Conservation (phyloP, 75 land plant genomes). For the Pinus tabuliformis region DNA sequence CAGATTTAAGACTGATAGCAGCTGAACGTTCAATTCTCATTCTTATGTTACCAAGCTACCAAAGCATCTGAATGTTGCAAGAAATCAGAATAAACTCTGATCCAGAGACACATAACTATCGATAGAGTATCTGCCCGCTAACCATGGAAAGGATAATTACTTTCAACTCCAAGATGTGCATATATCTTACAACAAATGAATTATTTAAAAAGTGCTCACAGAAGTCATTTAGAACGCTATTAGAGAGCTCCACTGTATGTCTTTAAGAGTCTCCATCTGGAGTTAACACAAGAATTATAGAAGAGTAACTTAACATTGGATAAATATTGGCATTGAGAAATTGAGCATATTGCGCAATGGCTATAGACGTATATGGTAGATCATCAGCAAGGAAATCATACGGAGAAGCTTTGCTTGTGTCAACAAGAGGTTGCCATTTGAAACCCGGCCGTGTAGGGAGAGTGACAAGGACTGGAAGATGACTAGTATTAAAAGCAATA, state of each 20-base stretch:
- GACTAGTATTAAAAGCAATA: conserved; percentile 90
- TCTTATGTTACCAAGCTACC: too few species aligned
- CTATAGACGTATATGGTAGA: conserved; percentile 41
- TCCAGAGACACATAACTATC: too few species aligned
- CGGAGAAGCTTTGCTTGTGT: conserved; percentile 89
- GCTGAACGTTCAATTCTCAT: too few species aligned
- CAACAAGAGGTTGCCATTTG: conserved; percentile 84
- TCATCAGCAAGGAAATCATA: conserved; percentile 83
- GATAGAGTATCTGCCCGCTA: too few species aligned
- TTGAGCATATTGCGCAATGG: conserved; percentile 62
- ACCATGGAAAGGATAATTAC: too few species aligned
- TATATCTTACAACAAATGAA: too few species aligned
- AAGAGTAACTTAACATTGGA: conserved; percentile 90
- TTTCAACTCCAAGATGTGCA: too few species aligned
- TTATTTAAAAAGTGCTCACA: background rate
- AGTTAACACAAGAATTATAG: conserved; percentile 57
- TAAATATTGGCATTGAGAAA: conserved; percentile 71
- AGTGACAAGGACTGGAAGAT: conserved; percentile 60
- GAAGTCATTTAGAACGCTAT: background rate
- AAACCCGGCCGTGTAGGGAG: conserved; percentile 77
- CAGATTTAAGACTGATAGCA: too few species aligned
- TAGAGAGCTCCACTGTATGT: background rate
- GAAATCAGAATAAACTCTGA: too few species aligned
- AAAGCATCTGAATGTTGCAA: too few species aligned
- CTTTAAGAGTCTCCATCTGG: conserved; percentile 20